Base-by-base conservation (phyloP, 2,329 filamentous ascomycete species). In the Aspergillus ustus region DNA sequence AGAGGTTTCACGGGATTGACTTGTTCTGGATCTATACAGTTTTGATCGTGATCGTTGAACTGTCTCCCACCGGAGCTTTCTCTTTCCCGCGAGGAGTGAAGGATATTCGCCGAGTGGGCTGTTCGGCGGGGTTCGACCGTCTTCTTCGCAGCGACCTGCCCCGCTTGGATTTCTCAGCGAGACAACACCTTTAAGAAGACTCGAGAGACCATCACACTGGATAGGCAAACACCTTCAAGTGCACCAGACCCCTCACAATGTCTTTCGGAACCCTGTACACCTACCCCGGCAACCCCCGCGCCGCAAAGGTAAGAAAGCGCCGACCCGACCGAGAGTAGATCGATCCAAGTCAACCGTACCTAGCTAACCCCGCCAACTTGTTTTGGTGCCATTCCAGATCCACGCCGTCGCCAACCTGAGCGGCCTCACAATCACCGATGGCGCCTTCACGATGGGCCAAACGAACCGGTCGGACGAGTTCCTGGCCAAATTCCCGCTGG, bases 401-500 rank as follows among this genome's bases (percentile, higher is more conserved):
- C 72, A 71, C 58, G 73, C 75, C 15, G 69, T 60, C 7, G 72
- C 69, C 34, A 72, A 71, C 50, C 50, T 82, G 50, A 82, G 81
- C 63, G 76, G 66, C 48, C 63, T 73, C 20, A 64, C 69, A n/a
- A 20, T 74, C 20, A 55, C 60, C 2, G 34, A 67, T 7, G 71
- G 75, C n/a, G 72, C 72, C 61, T 84, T 82, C 71, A 61, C 72
- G 45, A 76, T 81, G 65, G 70, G 73, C 58, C 70, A 75, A 52
- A 78, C 77, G 62, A 84, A 83, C 75, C 69, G 70, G 48, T 75
- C 72, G n/a, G 73, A 78, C 3, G 80, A 81, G 4, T 85, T 79
- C 73, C 70, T 81, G 15, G 62, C 78, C 72, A 84, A 84, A 66
- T 85, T 84, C 72, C 81, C 83, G 11, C 69, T 82, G 44, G 83